These are phyloP conservation scores for Verticillium longisporum DNA, from an alignment of 2,329 filamentous ascomycete genomes.

Conservation along the genomic window DNA sequence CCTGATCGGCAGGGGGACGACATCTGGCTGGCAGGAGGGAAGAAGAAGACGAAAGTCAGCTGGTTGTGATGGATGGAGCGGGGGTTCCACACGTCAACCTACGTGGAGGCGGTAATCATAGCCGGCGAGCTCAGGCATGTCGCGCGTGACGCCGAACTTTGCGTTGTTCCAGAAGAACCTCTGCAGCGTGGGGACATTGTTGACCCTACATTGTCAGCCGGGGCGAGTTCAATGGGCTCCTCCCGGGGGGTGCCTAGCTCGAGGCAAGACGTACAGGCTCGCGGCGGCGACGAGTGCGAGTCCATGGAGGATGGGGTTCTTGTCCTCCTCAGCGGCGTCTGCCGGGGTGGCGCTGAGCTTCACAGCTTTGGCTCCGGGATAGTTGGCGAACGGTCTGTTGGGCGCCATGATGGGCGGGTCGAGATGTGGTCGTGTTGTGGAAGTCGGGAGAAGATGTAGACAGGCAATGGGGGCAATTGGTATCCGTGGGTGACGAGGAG, in stretches of 20 bases:
- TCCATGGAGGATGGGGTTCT: conserved; percentile 67
- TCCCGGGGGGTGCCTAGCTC: no score
- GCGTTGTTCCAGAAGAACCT: conserved; percentile 65
- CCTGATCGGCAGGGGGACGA: conserved; percentile 40
- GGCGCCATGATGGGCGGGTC: conserved; percentile 6
- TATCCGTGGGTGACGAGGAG: background rate
- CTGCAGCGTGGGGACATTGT: conserved; percentile 54
- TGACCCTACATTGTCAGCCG: conserved; percentile 36
- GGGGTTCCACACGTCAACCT: conserved; percentile 12
- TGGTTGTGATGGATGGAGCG: background rate
- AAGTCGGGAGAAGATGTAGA: background rate
- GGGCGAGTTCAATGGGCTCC: background rate
- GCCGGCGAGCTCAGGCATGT: conserved; percentile 36
- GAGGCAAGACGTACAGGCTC: conserved; percentile 43
- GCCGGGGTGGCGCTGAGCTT: conserved; percentile 1
- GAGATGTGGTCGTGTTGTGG: background rate
- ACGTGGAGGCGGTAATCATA: conserved; percentile 44
- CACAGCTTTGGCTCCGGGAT: conserved; percentile 9
- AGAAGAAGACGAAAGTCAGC: background rate
- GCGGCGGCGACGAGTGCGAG: conserved; percentile 54
- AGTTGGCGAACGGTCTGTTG: conserved; percentile 11
- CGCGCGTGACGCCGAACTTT: conserved; percentile 39
- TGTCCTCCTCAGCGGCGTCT: conserved; percentile 28
- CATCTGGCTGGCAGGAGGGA: conserved; percentile 39
- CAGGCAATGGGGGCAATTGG: background rate